Evolutionary conservation across 2,329 filamentous ascomycete genomes (phyloP), one percentile per base, ranked within the genome.

Genomic region (Epichloe uncinata): DNA sequence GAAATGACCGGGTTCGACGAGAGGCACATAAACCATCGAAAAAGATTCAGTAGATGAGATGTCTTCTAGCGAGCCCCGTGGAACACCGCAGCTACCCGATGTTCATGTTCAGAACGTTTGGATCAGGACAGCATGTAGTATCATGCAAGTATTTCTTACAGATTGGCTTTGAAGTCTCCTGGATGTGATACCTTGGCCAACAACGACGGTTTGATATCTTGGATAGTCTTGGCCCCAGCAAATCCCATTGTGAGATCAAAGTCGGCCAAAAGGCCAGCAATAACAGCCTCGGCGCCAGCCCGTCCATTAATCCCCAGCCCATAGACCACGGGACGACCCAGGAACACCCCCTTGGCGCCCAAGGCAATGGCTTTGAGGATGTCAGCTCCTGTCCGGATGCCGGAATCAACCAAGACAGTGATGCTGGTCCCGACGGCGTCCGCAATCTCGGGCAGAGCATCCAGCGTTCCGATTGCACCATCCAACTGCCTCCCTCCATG

Each of bases 381-480:
- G 46, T 72, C 69, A 2, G 66, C 63, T 0, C 68, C 69, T 0
- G 63, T 66, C 8, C 68, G 60, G 1, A 72, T 58, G 2, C 69
- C 69, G 3, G 65, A 67, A 47, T 72, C 68, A 16, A 69, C 74
- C 42, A 84, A 71, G 18, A 85, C 69, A 0, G 74, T 74, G n/a
- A 82, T 41, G 51, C 70, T 72, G 16, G 72, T 70, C 2, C 82
- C 77, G 0, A 81, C 80, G 0, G 77, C 78, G 4, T 81, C 77
- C 4, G 60, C 61, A 36, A 69, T 69, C 13, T 67, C 65, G 0
- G 68, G 60, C 0, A 52, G 67, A 79, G 69, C 53, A 79, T 66
- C 73, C 48, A 87, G 77, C 0, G 81, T 78, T 34, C 60, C 54
- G 45, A 67, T 47, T 15, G 65, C 54, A 44, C 67, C 66, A 41